Base-by-base conservation (phyloP, 495 filamentous ascomycete genomes). In the Amphirosellinia nigrospora region DNA sequence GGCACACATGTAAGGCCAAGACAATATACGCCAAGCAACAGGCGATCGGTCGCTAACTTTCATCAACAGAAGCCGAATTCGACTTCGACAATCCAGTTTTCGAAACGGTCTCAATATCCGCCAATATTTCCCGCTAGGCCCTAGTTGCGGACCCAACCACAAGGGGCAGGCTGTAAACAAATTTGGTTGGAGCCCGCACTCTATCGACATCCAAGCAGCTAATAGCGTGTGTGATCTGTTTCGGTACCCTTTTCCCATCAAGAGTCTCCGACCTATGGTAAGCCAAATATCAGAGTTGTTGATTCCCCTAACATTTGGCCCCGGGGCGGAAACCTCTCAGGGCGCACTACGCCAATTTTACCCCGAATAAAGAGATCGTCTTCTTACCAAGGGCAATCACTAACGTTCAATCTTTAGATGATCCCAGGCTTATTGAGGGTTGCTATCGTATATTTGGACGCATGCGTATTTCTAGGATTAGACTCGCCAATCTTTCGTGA, bases 171-270 rank as follows among this genome's bases (percentile, higher is more conserved):
- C 78, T 71, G 80, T 69, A 72, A 82, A 61, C 64, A 75, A 26
- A 43, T 86, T 28, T 77, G 83, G 28, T 82, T 83, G 58, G 80
- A 86, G 72, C 73, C 66, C 69, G 21, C 70, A 71, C 30, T 69
- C 70, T 34, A 71, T 76, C 41, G 74, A 78, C 66, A 84, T 92
- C 53, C 87, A 89, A 52, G 90, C 89, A 0, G 89, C 91, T 43
- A 90, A 91, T 68, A 87, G 87, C 36, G 84, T 91, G 50, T 87
- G 88, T 3, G 83, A 85, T 19, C 84, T 93, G 6, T 87, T 90
- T 19, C 86, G 88, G 2, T 86, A 91, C 26, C 90, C 90, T 4
- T 81, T 85, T 45, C 84, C 89, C 9, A 83, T 90, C 5, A 83
- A 86, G 34, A 86, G 85, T 64, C 89, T 93, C 73, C 89, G 87